A percentile compares a stretch with the other conserved stretches of the same genome.
Conservation (phyloP, 75 land plant genomes). For the Pseudotsuga menziesii region DNA sequence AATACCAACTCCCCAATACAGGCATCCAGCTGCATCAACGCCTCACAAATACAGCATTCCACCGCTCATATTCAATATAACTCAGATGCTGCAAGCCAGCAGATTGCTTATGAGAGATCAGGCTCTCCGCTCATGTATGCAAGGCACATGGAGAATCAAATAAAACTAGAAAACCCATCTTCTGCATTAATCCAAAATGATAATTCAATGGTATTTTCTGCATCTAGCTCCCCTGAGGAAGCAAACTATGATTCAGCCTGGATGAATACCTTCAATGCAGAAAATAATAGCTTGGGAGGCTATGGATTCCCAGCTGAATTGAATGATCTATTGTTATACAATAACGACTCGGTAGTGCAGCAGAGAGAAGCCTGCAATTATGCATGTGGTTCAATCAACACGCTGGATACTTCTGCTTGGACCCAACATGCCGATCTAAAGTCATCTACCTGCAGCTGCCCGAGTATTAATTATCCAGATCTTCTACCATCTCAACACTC, state of each 20-base stretch:
- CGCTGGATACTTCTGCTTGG: not conserved
- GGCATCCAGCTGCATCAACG: not conserved
- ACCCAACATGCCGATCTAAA: not conserved
- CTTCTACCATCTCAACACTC: constrained; percentile 2
- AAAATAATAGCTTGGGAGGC: not conserved
- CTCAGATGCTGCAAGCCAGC: no score
- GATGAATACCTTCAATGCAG: not conserved
- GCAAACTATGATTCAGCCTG: not conserved
- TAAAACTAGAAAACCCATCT: constrained; percentile 4
- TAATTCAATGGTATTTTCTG: constrained; percentile 6
- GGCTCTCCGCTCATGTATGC: not conserved
- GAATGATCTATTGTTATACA: not conserved
- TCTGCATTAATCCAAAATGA: not conserved
- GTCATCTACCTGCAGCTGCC: not conserved
- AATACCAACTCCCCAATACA: not conserved
- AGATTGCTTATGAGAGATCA: not conserved
- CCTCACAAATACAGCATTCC: not conserved
- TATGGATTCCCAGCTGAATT: not conserved
- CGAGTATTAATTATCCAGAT: not conserved
- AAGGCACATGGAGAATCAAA: not conserved
- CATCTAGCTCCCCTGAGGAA: constrained; percentile 5
- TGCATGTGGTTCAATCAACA: not conserved
- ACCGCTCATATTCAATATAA: no score
- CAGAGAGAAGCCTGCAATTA: not conserved
- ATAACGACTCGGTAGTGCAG: not conserved